Percentiles rank a stretch among this genome's conserved stretches.
phyloP scores from a whole-genome alignment of 2,329 filamentous ascomycete genomes.

The Calonectria montana region DNA sequence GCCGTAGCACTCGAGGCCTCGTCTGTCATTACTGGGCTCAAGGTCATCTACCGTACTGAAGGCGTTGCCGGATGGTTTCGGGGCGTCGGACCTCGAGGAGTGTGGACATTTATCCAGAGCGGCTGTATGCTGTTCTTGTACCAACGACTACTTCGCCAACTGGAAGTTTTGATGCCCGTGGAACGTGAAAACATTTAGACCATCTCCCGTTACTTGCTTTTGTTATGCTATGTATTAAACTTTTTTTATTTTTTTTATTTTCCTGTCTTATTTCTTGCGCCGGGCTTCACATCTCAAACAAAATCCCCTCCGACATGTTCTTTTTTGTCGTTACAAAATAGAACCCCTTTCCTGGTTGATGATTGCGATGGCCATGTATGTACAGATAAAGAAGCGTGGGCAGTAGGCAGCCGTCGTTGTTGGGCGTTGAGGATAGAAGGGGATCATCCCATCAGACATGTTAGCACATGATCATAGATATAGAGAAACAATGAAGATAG shows the following conservation, averaged over 20 bases:
- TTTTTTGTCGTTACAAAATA: conserved; percentile 19
- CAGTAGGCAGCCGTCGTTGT: conserved; percentile 38
- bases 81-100: conserved; percentile 89
- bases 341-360: conserved; percentile 18
- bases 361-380: conserved; percentile 41
- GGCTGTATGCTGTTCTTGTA: conserved; percentile 97
- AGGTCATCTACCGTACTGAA: conserved; percentile 90
- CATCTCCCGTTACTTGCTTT: conserved; percentile 6
- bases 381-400: conserved; percentile 40
- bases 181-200: conserved; percentile 44
- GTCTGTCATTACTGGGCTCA: conserved; percentile 85
- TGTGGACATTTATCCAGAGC: conserved; percentile 98
- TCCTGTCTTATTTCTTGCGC: conserved; percentile 8
- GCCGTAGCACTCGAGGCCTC: conserved; percentile 87
- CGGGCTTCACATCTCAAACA: background rate
- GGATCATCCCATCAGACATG: conserved; percentile 34
- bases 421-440: conserved; percentile 47
- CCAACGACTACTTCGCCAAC: conserved; percentile 83
- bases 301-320: conserved; percentile 14
- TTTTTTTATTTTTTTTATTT: background rate
- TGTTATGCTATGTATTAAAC: background rate
- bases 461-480: conserved; percentile 41
- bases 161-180: conserved; percentile 65
- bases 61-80: conserved; percentile 92
- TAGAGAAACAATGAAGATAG: conserved; percentile 39